These are phyloP conservation scores for Metroxylon sagu DNA, from an alignment of 176 grass and related monocot genomes.

Conservation along the genomic window DNA sequence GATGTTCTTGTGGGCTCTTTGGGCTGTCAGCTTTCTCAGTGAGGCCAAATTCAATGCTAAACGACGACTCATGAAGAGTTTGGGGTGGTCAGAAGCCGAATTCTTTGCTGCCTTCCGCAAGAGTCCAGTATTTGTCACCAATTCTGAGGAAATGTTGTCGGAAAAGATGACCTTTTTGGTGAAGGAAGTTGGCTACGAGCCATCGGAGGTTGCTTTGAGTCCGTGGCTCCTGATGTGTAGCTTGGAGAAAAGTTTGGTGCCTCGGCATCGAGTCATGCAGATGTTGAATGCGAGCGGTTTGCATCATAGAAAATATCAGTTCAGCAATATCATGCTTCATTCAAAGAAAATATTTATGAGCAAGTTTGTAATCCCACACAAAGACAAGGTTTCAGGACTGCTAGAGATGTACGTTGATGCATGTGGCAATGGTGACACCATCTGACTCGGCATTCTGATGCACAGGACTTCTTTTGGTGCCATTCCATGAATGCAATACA, in stretches of 20 bases:
- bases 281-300: neutral
- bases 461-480: too few relatives aligned
- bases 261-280: neutral
- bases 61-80: neutral
- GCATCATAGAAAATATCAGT: neutral
- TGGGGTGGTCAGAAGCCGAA: neutral
- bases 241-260: neutral
- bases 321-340: too few relatives aligned
- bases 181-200: neutral
- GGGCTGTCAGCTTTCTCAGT: neutral
- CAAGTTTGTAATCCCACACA: neutral
- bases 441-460: neutral
- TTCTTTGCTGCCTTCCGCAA: slow-evolving; percentile 1
- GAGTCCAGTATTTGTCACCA: neutral
- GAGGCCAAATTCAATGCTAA: neutral
- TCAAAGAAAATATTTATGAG: neutral
- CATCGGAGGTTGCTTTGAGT: neutral
- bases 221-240: neutral
- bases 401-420: neutral
- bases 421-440: neutral
- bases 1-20: neutral
- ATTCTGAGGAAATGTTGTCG: neutral
- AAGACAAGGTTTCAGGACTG: neutral
- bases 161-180: neutral
- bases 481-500: too few relatives aligned